Evolutionary conservation across 805 yeast species (phyloP).

Genomic region (Candida endomychidarum): DNA sequence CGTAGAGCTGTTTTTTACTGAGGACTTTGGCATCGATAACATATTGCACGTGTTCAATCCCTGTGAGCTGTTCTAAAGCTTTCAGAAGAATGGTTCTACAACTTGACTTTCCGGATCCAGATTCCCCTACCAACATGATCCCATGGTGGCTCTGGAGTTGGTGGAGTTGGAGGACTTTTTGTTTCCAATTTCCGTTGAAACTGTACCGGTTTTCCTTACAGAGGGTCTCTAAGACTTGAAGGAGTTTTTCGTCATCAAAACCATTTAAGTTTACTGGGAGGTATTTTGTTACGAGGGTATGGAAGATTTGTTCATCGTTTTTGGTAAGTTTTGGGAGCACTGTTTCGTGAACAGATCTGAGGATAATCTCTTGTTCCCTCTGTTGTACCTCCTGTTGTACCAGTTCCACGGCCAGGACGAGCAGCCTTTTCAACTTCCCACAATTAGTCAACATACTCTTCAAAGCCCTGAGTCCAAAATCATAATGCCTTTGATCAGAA

Average conservation of each 20-base stretch:
- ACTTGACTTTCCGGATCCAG: slow-evolving; percentile 75
- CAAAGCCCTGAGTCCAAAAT: slow-evolving; percentile 83
- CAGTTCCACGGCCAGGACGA: no score
- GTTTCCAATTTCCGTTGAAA: slow-evolving; percentile 4
- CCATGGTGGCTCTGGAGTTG: slow-evolving; percentile 75
- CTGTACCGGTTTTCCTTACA: slow-evolving; percentile 2
- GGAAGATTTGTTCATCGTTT: slow-evolving; percentile 49
- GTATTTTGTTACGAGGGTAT: slow-evolving; percentile 17
- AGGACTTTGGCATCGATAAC: slow-evolving; percentile 76
- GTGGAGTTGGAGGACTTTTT: slow-evolving; percentile 48
- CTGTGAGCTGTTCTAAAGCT: slow-evolving; percentile 38
- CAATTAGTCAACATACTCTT: slow-evolving; percentile 65
- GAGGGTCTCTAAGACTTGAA: slow-evolving; percentile 5
- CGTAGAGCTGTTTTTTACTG: slow-evolving; percentile 65
- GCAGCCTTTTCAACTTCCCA: slow-evolving; percentile 44
- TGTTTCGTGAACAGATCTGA: slow-evolving; percentile 57
- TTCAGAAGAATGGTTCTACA: slow-evolving; percentile 50
- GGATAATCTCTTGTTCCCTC: slow-evolving; percentile 28
- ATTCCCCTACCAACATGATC: slow-evolving; percentile 70
- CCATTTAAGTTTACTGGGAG: slow-evolving; percentile 25
- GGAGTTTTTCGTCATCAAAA: slow-evolving; percentile 26
- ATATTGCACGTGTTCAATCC: slow-evolving; percentile 37
- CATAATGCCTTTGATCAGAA: slow-evolving; percentile 72
- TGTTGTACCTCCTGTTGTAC: no score
- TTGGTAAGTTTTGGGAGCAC: slow-evolving; percentile 65